These are phyloP conservation scores for Fusarium bulbicola DNA, from an alignment of 2,329 filamentous ascomycete genomes.

Conservation along the genomic window DNA sequence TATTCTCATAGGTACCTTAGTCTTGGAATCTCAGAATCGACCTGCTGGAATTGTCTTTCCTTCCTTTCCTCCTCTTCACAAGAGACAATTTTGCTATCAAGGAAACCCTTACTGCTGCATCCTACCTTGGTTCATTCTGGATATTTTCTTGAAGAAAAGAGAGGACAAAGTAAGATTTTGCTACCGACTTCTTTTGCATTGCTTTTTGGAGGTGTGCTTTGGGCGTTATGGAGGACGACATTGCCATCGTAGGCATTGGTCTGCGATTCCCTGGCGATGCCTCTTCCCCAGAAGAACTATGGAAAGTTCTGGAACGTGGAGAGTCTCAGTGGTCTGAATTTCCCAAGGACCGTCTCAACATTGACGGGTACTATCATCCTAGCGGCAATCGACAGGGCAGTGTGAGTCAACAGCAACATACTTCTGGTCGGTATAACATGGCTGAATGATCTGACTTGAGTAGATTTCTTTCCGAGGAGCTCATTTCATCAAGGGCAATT, in stretches of 20 bases:
- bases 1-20: not conserved
- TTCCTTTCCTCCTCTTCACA: not conserved
- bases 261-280: slow-evolving; percentile 63
- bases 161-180: not conserved
- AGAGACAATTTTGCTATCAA: not conserved
- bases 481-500: slow-evolving; percentile 59
- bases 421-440: not conserved
- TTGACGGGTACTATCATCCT: slow-evolving; percentile 63
- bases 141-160: not conserved
- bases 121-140: not conserved
- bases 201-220: not conserved
- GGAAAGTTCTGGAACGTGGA: slow-evolving; percentile 57
- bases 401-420: slow-evolving; percentile 46
- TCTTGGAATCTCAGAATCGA: not conserved
- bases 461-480: slow-evolving; percentile 59
- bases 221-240: slow-evolving; percentile 50
- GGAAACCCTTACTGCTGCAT: not conserved
- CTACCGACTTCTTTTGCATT: not conserved
- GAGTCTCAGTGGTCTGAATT: slow-evolving; percentile 61
- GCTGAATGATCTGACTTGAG: slow-evolving; percentile 14
- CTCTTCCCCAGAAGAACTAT: slow-evolving; percentile 54
- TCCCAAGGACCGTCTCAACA: slow-evolving; percentile 59
- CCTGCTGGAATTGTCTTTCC: not conserved
- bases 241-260: slow-evolving; percentile 62
- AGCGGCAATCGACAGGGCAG: slow-evolving; percentile 59